Conservation (phyloP, 2,329 filamentous ascomycete species). For the Hypoxylon sp. region DNA sequence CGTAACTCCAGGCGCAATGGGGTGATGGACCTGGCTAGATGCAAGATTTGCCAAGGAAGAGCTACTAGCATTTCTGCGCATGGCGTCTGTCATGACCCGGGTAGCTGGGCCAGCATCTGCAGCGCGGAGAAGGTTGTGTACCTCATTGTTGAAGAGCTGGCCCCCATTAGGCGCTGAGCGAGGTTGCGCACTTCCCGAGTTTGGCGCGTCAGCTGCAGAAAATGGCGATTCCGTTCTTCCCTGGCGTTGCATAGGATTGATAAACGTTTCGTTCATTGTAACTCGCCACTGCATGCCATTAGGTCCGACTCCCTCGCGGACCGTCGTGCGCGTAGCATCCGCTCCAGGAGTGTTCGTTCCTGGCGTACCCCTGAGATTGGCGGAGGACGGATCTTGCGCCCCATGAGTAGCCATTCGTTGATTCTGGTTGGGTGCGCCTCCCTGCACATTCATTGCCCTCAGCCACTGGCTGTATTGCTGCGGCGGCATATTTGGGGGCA, state of each 20-base stretch:
- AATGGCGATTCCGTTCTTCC: conserved; percentile 46
- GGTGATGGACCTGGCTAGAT: conserved; percentile 51
- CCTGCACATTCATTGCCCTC: conserved; percentile 57
- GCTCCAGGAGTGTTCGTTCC: conserved; percentile 45
- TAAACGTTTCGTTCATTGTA: conserved; percentile 61
- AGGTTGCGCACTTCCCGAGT: conserved; percentile 37
- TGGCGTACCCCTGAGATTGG: conserved; percentile 44
- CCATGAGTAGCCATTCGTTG: conserved; percentile 59
- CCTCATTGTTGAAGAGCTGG: conserved; percentile 57
- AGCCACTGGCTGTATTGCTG: conserved; percentile 44
- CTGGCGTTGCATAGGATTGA: conserved; percentile 35
- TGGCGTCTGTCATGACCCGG: conserved; percentile 59
- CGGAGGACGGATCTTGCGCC: conserved; percentile 52
- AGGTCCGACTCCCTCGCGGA: conserved; percentile 62
- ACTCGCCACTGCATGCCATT: conserved; percentile 66
- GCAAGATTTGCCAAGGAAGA: conserved; percentile 57
- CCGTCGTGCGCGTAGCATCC: conserved; percentile 57
- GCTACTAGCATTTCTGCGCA: conserved; percentile 65
- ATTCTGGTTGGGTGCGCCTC: conserved; percentile 61
- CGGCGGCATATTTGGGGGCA: conserved; percentile 39
- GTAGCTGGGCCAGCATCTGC: conserved; percentile 61
- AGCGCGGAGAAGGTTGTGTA: conserved; percentile 60
- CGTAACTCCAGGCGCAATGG: conserved; percentile 59
- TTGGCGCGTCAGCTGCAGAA: conserved; percentile 37
- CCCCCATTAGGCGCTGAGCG: conserved; percentile 48